phyloP scores from a whole-genome alignment of 2,329 filamentous ascomycete species.

The Ceratocystis cubensis region DNA sequence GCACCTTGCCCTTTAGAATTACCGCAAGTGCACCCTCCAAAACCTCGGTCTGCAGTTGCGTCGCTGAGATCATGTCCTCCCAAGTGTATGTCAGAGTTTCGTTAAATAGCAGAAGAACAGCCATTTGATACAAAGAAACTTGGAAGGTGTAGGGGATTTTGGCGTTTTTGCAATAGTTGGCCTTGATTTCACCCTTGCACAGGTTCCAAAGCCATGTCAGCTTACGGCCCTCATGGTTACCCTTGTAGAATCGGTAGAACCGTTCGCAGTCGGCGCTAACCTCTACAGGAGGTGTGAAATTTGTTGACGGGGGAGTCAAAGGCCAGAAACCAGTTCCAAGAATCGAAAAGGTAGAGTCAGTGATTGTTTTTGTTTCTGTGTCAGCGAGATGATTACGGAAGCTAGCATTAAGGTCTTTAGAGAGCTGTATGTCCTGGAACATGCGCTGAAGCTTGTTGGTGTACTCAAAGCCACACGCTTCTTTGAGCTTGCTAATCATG shows the following conservation, averaged over 20 bases:
- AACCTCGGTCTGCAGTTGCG: constrained; percentile 65
- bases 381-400: constrained; percentile 66
- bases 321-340: constrained; percentile 97
- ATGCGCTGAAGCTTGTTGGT: constrained; percentile 99
- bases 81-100: constrained; percentile 76
- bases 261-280: constrained; percentile 80
- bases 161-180: constrained; percentile 76
- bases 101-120: constrained; percentile 87
- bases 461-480: constrained; percentile 96
- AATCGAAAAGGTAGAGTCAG: constrained; percentile 82
- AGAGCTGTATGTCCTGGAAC: constrained; percentile 99
- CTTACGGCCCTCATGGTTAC: constrained; percentile 93
- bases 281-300: constrained; percentile 75
- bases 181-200: constrained; percentile 92
- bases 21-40: constrained; percentile 78
- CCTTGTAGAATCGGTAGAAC: constrained; percentile 83
- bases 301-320: constrained; percentile 69
- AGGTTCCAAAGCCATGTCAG: constrained; percentile 97
- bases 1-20: constrained; percentile 84
- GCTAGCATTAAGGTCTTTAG: constrained; percentile 83
- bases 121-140: constrained; percentile 97
- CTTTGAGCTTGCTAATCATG: constrained; percentile 99
- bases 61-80: constrained; percentile 73
- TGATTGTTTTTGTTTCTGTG: constrained; percentile 44
- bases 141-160: constrained; percentile 95